A percentile compares a stretch with the other conserved stretches of the same genome.
Conservation (phyloP, 495 filamentous ascomycete species). For the Rhizodiscina lignyota region DNA sequence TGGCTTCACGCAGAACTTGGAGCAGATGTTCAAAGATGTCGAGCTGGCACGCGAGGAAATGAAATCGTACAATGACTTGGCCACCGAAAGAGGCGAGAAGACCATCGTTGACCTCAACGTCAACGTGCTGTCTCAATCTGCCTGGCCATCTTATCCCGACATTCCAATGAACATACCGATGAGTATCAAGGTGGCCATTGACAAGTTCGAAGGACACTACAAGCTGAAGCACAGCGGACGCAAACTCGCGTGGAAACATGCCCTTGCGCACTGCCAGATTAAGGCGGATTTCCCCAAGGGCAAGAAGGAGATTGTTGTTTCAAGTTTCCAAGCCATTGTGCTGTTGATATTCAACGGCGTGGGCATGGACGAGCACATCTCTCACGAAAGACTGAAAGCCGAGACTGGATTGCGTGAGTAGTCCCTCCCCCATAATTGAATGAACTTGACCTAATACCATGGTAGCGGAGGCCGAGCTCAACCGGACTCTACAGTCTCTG, state of each 20-base stretch:
- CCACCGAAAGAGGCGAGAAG: constrained; percentile 30
- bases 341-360: constrained; percentile 84
- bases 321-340: constrained; percentile 79
- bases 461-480: constrained; percentile 57
- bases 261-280: constrained; percentile 72
- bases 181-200: constrained; percentile 49
- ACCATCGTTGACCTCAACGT: constrained; percentile 63
- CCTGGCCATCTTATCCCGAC: constrained; percentile 88
- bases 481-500: constrained; percentile 82
- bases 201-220: constrained; percentile 68
- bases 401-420: constrained; percentile 49
- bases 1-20: constrained; percentile 86
- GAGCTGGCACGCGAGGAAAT: constrained; percentile 80
- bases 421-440: neutral
- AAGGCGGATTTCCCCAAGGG: constrained; percentile 62
- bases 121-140: constrained; percentile 66
- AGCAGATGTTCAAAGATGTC: constrained; percentile 98
- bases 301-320: constrained; percentile 71
- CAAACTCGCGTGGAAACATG: constrained; percentile 81
- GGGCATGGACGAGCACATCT: constrained; percentile 33
- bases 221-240: constrained; percentile 71
- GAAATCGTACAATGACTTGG: constrained; percentile 47
- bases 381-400: constrained; percentile 52
- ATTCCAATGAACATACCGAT: constrained; percentile 56
- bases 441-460: constrained; percentile 11